phyloP scores from a whole-genome alignment of 495 filamentous ascomycete genomes.

The Xylaria venustula region DNA sequence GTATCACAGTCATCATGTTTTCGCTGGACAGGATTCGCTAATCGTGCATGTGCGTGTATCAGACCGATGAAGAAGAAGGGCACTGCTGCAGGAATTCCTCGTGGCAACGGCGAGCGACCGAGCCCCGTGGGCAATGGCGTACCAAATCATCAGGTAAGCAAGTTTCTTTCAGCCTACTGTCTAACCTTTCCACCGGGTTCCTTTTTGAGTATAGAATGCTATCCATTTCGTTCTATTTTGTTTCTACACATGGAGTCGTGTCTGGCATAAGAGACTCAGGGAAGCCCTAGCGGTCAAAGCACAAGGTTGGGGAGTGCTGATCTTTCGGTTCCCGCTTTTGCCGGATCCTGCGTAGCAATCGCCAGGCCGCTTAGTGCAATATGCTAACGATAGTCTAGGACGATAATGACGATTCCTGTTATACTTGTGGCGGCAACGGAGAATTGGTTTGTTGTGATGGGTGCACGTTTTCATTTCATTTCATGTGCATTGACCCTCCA shows the following conservation, averaged over 20 bases:
- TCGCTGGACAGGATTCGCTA: constrained; percentile 12
- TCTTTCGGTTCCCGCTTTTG: constrained; percentile 25
- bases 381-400: constrained; percentile 44
- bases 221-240: background rate
- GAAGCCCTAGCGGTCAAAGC: constrained; percentile 23
- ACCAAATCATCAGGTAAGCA: constrained; percentile 43
- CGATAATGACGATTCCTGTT: constrained; percentile 87
- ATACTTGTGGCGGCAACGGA: constrained; percentile 77
- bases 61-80: constrained; percentile 60
- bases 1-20: background rate
- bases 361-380: constrained; percentile 4
- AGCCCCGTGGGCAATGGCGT: constrained; percentile 47
- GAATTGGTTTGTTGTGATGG: constrained; percentile 88
- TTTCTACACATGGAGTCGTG: background rate
- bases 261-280: background rate
- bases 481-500: constrained; percentile 78
- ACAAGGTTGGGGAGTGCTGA: constrained; percentile 21
- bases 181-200: background rate
- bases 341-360: constrained; percentile 18
- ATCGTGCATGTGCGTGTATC: constrained; percentile 13
- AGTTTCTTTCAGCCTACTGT: background rate
- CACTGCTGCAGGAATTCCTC: constrained; percentile 50
- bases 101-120: constrained; percentile 48
- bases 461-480: constrained; percentile 84
- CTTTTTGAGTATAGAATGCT: background rate